Evolutionary conservation across 2,329 filamentous ascomycete species (phyloP).

Genomic region (Lachnellula occidentalis): DNA sequence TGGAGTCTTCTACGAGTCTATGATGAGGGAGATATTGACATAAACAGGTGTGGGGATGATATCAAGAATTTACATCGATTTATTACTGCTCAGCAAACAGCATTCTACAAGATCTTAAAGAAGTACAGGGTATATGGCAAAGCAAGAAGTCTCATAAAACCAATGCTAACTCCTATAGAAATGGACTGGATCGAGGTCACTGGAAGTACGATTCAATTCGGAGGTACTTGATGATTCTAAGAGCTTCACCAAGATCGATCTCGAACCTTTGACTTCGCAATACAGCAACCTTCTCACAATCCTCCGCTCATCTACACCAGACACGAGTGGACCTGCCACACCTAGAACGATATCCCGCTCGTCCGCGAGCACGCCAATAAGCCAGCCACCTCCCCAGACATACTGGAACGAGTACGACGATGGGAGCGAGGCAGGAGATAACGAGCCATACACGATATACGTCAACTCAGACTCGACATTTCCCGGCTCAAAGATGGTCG

Average conservation of each 20-base stretch:
- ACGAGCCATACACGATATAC: slow-evolving; percentile 66
- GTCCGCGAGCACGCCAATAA: slow-evolving; percentile 15
- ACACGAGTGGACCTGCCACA: slow-evolving; percentile 20
- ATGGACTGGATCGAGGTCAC: slow-evolving; percentile 69
- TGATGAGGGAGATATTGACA: slow-evolving; percentile 6
- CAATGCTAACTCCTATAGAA: slow-evolving; percentile 43
- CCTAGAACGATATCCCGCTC: slow-evolving; percentile 16
- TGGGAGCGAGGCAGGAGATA: slow-evolving; percentile 59
- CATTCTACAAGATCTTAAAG: slow-evolving; percentile 78
- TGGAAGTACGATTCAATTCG: slow-evolving; percentile 61
- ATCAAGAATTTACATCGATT: slow-evolving; percentile 67
- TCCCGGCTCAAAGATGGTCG: slow-evolving; percentile 47
- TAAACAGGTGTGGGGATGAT: slow-evolving; percentile 59
- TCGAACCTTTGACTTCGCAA: slow-evolving; percentile 46
- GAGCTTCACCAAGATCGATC: slow-evolving; percentile 66
- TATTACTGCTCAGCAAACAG: slow-evolving; percentile 65
- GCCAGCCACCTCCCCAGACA: slow-evolving; percentile 11
- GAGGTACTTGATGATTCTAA: slow-evolving; percentile 60
- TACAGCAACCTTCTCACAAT: slow-evolving; percentile 45
- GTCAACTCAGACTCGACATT: slow-evolving; percentile 55
- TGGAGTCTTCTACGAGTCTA: neutral
- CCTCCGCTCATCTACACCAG: slow-evolving; percentile 38
- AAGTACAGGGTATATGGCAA: slow-evolving; percentile 61
- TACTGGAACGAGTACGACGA: slow-evolving; percentile 91
- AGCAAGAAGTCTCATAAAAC: neutral